Evolutionary conservation across 2,329 filamentous ascomycete species (phyloP), one percentile per base, ranked within the genome.

Genomic region (Chrysoporthe puriensis): DNA sequence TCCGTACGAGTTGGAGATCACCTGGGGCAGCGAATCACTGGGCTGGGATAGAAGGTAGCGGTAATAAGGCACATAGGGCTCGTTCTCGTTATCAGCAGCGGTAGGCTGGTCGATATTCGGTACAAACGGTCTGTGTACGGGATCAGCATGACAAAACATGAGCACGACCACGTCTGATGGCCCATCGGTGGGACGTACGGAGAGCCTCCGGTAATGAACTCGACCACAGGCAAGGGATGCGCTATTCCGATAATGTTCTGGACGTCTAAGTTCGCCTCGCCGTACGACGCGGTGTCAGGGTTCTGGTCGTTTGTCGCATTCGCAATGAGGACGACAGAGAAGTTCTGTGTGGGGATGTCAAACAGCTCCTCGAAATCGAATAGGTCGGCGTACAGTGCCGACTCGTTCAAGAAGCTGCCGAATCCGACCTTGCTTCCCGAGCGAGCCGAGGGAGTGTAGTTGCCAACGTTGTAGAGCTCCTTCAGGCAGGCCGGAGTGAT

Each of bases 1-100:
- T 32, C 88, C 89, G 73, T 92, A 93, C 0, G 89, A 92, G 14
- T 88, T 90, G 46, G 84, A 85, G 58, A 93, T 82, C 34, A 91
- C 86, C 2, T 86, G 83, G 0, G 91, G 90, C 0, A 92, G 79
- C 21, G 85, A 75, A 3, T 80, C 75, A 68, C 87, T 83, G 1
- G 81, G 76, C 26, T 89, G 81, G 26, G 79, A 75, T 4, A 90
- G 78, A n/a, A 92, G 80, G 76, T 91, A 92, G 0, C 60, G 57
- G 62, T 64, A 56, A 43, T 61, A 88, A 11, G 84, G 85, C 3
- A 92, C 81, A 74, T 89, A 93, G 0, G 89, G 89, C 78, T 92
- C 90, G 70, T 91, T 89, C 9, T 79, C 79, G 68, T 88, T 83
- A 72, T 80, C 70, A 4, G 72, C 72, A 0, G 64, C 63, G n/a